Conservation (phyloP, 2,329 filamentous ascomycete genomes). For the Gliomastix tumulicola region DNA sequence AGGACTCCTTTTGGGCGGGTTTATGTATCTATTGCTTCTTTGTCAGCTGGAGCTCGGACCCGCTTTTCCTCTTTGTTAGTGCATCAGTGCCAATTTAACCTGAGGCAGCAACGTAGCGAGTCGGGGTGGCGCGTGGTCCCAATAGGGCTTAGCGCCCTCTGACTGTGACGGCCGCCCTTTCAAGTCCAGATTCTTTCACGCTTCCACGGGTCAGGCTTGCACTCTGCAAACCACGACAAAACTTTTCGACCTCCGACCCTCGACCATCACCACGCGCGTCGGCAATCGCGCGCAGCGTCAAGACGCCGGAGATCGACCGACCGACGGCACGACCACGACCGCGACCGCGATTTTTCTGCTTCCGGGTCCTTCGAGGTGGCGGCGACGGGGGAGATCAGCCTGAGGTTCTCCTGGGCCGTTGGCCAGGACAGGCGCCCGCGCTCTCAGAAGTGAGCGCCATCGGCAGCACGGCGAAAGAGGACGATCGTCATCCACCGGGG, state of each 20-base stretch:
- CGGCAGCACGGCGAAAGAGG: conserved; percentile 20
- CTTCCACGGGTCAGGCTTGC: conserved; percentile 25
- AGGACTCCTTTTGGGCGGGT: background rate
- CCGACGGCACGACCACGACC: conserved; percentile 19
- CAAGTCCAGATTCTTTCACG: conserved; percentile 37
- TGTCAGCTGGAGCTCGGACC: too few species aligned
- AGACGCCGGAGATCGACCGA: conserved; percentile 15
- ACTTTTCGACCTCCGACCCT: conserved; percentile 26
- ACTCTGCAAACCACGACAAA: conserved; percentile 36
- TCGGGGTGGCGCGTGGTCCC: conserved; percentile 7
- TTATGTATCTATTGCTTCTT: too few species aligned
- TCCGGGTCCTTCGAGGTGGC: conserved; percentile 27
- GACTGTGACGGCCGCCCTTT: conserved; percentile 24
- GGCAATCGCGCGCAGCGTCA: conserved; percentile 34
- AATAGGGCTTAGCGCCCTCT: conserved; percentile 23
- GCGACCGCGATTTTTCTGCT: conserved; percentile 24
- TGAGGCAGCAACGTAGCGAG: conserved; percentile 14
- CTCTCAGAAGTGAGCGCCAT: conserved; percentile 22
- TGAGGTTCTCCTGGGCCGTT: conserved; percentile 39
- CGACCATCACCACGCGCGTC: conserved; percentile 45
- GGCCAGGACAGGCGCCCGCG: conserved; percentile 23
- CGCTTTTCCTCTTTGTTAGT: too few species aligned
- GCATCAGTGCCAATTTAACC: too few species aligned
- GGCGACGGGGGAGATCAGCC: conserved; percentile 37
- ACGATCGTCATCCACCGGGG: conserved; percentile 25